These are phyloP conservation scores for Penicillium salamii DNA, from an alignment of 495 filamentous ascomycete genomes.

Conservation along the genomic window DNA sequence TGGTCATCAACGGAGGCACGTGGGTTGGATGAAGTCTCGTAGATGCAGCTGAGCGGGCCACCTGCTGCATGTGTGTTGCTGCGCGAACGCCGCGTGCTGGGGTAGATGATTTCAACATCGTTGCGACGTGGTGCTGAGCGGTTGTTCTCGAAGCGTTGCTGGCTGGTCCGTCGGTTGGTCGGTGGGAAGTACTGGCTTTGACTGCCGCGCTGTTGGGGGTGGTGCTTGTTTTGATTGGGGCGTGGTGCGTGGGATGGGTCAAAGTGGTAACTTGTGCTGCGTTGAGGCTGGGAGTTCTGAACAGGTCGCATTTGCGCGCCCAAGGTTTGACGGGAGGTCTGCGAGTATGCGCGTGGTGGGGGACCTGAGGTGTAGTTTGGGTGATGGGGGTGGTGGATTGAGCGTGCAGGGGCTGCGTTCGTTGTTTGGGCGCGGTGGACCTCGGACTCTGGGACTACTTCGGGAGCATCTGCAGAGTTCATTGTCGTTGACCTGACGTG, in stretches of 20 bases:
- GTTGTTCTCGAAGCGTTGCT: slow-evolving; percentile 20
- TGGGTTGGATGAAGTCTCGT: slow-evolving; percentile 22
- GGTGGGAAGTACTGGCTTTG: slow-evolving; percentile 15
- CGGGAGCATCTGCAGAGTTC: slow-evolving; percentile 41
- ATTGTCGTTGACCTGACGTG: slow-evolving; percentile 33
- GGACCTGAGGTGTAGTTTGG: slow-evolving; percentile 22
- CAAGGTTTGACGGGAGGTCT: slow-evolving; percentile 15
- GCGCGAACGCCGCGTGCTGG: slow-evolving; percentile 36
- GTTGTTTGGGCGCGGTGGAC: slow-evolving; percentile 33
- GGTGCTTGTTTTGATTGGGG: slow-evolving; percentile 27
- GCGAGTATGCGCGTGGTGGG: slow-evolving; percentile 15
- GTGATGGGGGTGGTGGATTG: slow-evolving; percentile 30
- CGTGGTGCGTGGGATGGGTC: slow-evolving; percentile 26
- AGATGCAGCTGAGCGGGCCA: slow-evolving; percentile 33
- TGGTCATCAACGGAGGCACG: slow-evolving; percentile 28
- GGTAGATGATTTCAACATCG: slow-evolving; percentile 36
- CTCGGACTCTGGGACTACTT: slow-evolving; percentile 31
- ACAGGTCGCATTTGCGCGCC: not conserved
- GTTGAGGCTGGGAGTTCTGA: slow-evolving; percentile 11
- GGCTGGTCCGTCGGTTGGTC: slow-evolving; percentile 15
- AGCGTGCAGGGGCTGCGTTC: slow-evolving; percentile 8
- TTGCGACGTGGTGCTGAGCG: slow-evolving; percentile 27
- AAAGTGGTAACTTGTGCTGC: slow-evolving; percentile 26
- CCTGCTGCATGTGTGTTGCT: slow-evolving; percentile 34
- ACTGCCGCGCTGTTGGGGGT: not conserved